Evolutionary conservation across 164 flowering plant genomes (phyloP).

Genomic region (Nelumbo lutea): DNA sequence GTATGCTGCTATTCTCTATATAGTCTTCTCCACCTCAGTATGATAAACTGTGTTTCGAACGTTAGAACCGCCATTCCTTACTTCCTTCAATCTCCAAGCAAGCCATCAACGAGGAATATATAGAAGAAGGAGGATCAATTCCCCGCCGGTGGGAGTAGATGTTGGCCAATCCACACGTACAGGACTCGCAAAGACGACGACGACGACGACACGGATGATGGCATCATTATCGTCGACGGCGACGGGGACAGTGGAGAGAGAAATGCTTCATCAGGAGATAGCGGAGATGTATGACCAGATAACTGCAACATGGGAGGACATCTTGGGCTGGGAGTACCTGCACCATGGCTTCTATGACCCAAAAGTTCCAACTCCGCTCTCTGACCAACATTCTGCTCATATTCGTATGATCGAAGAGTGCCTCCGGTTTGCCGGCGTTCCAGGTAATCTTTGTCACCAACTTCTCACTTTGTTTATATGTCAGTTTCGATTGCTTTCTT

Average conservation of each 20-base stretch:
- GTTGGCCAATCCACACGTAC: neutral
- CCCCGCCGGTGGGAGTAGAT: neutral
- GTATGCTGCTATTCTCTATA: too few species aligned
- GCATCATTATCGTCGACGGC: neutral
- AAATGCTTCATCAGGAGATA: neutral
- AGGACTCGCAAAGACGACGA: neutral
- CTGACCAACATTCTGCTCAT: slow-evolving; percentile 85
- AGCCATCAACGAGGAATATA: neutral
- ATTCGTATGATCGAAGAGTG: slow-evolving; percentile 88
- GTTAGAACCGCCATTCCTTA: neutral
- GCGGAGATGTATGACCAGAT: slow-evolving; percentile 45
- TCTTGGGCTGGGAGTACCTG: slow-evolving; percentile 91
- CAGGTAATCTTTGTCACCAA: slow-evolving; percentile 25
- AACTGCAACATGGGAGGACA: slow-evolving; percentile 68
- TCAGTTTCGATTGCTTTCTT: too few species aligned
- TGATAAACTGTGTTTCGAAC: neutral
- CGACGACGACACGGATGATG: too few species aligned
- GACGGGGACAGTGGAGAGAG: neutral
- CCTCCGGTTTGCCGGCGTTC: slow-evolving; percentile 61
- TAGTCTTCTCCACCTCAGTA: too few species aligned
- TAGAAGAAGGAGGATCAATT: neutral
- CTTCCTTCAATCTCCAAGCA: neutral
- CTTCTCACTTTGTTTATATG: neutral
- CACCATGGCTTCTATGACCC: slow-evolving; percentile 90
- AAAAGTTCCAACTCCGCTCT: slow-evolving; percentile 24